Evolutionary conservation across 1,284 basidiomycete genomes (phyloP).

Genomic region (Fomes fomentarius): DNA sequence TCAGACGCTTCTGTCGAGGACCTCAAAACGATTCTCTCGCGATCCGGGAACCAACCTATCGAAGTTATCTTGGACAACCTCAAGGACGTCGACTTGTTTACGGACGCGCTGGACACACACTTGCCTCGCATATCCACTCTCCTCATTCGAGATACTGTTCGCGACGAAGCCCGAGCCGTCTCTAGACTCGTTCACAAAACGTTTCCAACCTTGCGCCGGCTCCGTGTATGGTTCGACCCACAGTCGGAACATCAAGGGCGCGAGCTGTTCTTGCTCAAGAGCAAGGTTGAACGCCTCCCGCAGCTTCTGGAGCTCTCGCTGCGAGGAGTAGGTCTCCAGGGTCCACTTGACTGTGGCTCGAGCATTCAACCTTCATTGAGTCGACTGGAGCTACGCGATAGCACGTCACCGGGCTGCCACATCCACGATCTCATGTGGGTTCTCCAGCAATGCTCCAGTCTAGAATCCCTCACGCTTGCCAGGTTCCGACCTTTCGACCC

Average conservation of each 20-base stretch:
- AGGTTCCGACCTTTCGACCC: not conserved
- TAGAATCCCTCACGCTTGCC: not conserved
- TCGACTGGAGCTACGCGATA: not conserved
- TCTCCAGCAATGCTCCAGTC: not conserved
- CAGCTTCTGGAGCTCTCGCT: not conserved
- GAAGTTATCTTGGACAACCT: not conserved
- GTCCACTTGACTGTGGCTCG: not conserved
- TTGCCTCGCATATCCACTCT: not conserved
- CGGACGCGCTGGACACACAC: not conserved
- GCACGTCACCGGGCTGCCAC: not conserved
- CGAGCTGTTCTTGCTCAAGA: not conserved
- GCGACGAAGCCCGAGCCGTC: not conserved
- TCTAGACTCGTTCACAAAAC: not conserved
- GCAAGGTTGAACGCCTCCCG: not conserved
- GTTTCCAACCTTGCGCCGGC: not conserved
- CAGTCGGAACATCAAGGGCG: too few relatives aligned
- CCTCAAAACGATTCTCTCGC: not conserved
- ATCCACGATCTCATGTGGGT: not conserved
- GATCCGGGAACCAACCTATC: not conserved
- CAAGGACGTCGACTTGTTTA: too few relatives aligned
- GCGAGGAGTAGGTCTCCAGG: not conserved
- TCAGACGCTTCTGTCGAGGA: not conserved
- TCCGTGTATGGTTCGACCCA: not conserved
- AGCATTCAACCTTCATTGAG: not conserved
- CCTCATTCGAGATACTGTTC: not conserved